These are phyloP conservation scores for Polytrichum commune DNA, from an alignment of 225 moss, liverwort and hornwort species.

Conservation along the genomic window DNA sequence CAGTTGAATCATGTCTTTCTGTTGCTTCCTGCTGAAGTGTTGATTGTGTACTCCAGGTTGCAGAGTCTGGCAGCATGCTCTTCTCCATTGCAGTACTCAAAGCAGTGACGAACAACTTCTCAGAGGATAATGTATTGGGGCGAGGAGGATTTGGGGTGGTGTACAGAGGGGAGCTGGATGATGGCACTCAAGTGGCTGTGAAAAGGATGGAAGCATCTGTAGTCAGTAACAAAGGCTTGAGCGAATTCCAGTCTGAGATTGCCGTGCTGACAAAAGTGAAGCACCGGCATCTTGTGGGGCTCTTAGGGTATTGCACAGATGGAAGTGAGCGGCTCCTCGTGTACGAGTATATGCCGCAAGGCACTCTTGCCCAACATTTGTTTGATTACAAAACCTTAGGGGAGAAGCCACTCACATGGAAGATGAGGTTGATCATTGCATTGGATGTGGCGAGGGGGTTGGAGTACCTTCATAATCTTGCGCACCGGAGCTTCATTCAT, in stretches of 20 bases:
- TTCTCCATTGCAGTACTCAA: slow-evolving; percentile 25
- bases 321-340: slow-evolving; percentile 54
- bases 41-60: neutral
- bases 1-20: no score
- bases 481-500: slow-evolving; percentile 67
- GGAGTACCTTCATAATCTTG: slow-evolving; percentile 55
- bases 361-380: slow-evolving; percentile 49
- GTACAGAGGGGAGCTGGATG: slow-evolving; percentile 47
- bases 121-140: slow-evolving; percentile 48
- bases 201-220: slow-evolving; percentile 66
- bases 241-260: slow-evolving; percentile 63
- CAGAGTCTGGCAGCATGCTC: slow-evolving; percentile 26
- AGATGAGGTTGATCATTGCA: slow-evolving; percentile 43
- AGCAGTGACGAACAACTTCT: slow-evolving; percentile 44
- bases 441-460: slow-evolving; percentile 59
- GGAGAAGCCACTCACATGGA: slow-evolving; percentile 55
- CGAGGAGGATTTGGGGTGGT: slow-evolving; percentile 70
- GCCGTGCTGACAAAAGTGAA: slow-evolving; percentile 55
- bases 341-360: slow-evolving; percentile 69
- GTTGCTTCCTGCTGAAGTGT: no score
- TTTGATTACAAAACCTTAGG: slow-evolving; percentile 31
- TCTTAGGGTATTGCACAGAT: slow-evolving; percentile 54
- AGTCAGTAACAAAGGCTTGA: slow-evolving; percentile 54
- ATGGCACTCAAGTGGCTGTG: slow-evolving; percentile 57
- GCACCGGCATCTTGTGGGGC: slow-evolving; percentile 57